Conservation (phyloP, 2,329 filamentous ascomycete species). For the Ascochyta fabae region DNA sequence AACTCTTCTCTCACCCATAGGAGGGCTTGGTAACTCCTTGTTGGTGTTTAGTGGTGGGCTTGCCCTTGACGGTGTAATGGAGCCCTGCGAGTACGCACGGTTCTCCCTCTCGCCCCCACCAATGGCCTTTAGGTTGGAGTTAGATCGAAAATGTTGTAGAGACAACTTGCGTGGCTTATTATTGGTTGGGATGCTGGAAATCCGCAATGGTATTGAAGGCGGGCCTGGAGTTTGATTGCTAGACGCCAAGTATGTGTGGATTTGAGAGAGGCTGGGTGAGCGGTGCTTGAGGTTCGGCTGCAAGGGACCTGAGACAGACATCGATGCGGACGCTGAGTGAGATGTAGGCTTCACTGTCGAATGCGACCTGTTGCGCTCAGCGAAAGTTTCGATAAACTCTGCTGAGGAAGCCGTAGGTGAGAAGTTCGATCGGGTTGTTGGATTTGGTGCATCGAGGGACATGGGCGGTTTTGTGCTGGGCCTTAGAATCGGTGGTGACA, state of each 20-base stretch:
- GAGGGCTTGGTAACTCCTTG: constrained; percentile 41
- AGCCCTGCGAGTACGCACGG: constrained; percentile 1
- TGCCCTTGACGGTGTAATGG: constrained; percentile 12
- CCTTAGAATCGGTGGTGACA: constrained; percentile 43
- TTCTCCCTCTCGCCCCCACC: constrained; percentile 26
- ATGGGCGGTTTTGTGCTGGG: constrained; percentile 43
- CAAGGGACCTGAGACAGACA: constrained; percentile 15
- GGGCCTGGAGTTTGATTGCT: constrained; percentile 25
- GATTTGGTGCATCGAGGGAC: constrained; percentile 41
- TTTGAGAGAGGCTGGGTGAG: constrained; percentile 29
- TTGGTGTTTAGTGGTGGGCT: constrained; percentile 38
- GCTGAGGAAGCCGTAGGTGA: constrained; percentile 23
- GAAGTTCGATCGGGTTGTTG: constrained; percentile 41
- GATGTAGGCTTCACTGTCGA: constrained; percentile 7
- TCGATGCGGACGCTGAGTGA: constrained; percentile 33
- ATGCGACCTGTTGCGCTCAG: constrained; percentile 7
- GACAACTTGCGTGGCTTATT: constrained; percentile 43
- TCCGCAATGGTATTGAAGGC: constrained; percentile 43
- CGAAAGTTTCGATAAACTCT: constrained; percentile 24
- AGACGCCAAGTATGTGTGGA: constrained; percentile 25
- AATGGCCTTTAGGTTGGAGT: constrained; percentile 15
- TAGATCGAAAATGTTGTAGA: constrained; percentile 29
- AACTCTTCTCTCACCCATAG: constrained; percentile 26
- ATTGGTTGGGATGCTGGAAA: constrained; percentile 44
- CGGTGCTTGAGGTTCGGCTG: constrained; percentile 22